Conservation (phyloP, 306 rosid species). For the Mimosa bimucronata region DNA sequence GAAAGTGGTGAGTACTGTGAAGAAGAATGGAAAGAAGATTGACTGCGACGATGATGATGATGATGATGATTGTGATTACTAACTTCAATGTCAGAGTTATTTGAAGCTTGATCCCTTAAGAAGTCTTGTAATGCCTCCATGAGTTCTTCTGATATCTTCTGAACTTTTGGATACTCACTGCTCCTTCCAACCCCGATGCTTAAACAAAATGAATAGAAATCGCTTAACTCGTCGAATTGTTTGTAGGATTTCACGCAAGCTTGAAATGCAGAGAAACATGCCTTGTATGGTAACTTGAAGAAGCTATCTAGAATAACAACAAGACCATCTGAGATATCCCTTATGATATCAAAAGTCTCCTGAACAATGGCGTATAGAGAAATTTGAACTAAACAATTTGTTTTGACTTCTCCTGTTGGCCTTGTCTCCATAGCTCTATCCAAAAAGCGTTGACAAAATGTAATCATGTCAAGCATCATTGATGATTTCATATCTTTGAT, state of each 20-base stretch:
- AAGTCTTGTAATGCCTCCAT: constrained; percentile 75
- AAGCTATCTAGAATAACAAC: no score
- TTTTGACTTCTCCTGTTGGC: constrained; percentile 66
- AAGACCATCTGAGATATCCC: constrained; percentile 77
- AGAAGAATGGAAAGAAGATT: background rate
- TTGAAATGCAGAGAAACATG: no score
- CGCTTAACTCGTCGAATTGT: no score
- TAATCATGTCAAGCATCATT: constrained; percentile 59
- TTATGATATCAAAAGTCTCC: constrained; percentile 75
- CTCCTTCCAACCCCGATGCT: constrained; percentile 75
- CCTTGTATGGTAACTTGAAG: no score
- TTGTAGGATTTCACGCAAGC: no score
- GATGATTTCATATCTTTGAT: constrained; percentile 69
- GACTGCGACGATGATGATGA: background rate
- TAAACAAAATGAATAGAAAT: constrained; percentile 52
- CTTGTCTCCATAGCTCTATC: constrained; percentile 70
- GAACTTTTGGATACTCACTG: constrained; percentile 76
- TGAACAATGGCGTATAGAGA: constrained; percentile 72
- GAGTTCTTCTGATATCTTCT: constrained; percentile 79
- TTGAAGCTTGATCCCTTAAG: constrained; percentile 70
- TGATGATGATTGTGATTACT: background rate
- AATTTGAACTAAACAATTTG: constrained; percentile 52
- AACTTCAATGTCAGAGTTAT: background rate
- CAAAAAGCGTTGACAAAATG: constrained; percentile 68
- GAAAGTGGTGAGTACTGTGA: constrained; percentile 24